Evolutionary conservation across 2,329 filamentous ascomycete species (phyloP), one percentile per base, ranked within the genome.

Genomic region (Monosporascus cannonballus): DNA sequence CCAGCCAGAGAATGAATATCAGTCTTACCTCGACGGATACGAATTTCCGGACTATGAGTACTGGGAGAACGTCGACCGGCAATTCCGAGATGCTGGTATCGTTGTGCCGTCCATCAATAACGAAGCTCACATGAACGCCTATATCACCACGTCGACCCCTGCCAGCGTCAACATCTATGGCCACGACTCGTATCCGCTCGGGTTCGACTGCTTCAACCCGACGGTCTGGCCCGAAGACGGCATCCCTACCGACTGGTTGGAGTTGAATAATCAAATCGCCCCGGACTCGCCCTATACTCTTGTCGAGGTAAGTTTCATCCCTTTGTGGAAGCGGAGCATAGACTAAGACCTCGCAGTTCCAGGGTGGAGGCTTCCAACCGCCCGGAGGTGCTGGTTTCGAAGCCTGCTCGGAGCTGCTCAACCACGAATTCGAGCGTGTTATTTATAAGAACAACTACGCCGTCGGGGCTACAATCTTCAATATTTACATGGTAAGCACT

Each of bases 1-100:
- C 47, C 89, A 94, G 65, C 85, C 87, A 0, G 89, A 94, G 67
- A 93, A 93, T 56, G 89, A 93, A 66, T 90, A 92, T 34, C 53
- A 54, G 64, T 83, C 79, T 2, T 69, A 73, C 18, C 75, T 74
- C 1, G 69, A 71, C 71, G 3, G 71, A 78, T 4, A 66, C 69
- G 4, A 52, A 1, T 87, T 87, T 59, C 84, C 85, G 0, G 83
- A 90, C 59, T 73, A 78, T 0, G 73, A 77, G 0, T 92, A 91
- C 64, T 81, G 90, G 69, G 76, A 82, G 51, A 84, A 86, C 56
- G 82, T 91, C 7, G 80, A 86, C 47, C 76, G 89, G 36, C 86
- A 89, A 62, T 80, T 82, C 27, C 76, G 80, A 15, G 74, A 83
- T 45, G 82, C 82, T 1, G 86, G 87, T 0, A 82, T 92, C 48